Base-by-base conservation (phyloP, 805 yeast genomes). In the Candida ortonii region DNA sequence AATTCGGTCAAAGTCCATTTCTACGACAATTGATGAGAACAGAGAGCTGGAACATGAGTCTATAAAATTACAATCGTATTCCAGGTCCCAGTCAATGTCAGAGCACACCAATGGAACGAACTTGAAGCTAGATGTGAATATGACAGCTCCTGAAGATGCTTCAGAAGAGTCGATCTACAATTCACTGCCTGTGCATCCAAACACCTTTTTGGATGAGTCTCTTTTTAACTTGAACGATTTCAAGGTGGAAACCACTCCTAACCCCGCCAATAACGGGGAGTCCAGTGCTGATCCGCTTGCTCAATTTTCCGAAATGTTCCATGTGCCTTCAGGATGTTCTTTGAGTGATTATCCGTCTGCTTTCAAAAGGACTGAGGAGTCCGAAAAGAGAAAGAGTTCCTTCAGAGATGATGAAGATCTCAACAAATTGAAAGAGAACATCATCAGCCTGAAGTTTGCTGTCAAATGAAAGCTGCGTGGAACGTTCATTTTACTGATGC, bases 321-420 rank as follows among this genome's bases (percentile, higher is more conserved):
- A n/a, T n/a, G n/a, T n/a, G n/a, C n/a, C n/a, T n/a, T n/a, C n/a
- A n/a, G n/a, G n/a, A n/a, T 26, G 22, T 23, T 15, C 29, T 11
- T 17, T 41, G 10, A 28, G 25, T 11, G 39, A 34, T 13, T 27
- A 34, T 19, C 17, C 31, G 10, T 15, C 25, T 7, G 25, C 34
- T 8, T 34, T 25, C 21, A 25, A 20, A 16, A 33, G 25, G 12
- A 15, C 7, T n/a, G 30, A 22, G 16, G 32, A 13, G 18, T 18
- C 35, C 11, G 33, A 36, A 16, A 43, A 43, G 18, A 31, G 52
- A 24, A 31, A 43, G 4, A 38, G 41, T 15, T 47, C 55, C 20
- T 50, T 52, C 36, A 41, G 50, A 27, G 57, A 59, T 36, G 57
- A 53, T 38, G 57, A 52, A 24, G 63, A 59, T 38, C 43, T 59